Evolutionary conservation across 345 rosid species (phyloP).

Genomic region (Hevea brasiliensis): DNA sequence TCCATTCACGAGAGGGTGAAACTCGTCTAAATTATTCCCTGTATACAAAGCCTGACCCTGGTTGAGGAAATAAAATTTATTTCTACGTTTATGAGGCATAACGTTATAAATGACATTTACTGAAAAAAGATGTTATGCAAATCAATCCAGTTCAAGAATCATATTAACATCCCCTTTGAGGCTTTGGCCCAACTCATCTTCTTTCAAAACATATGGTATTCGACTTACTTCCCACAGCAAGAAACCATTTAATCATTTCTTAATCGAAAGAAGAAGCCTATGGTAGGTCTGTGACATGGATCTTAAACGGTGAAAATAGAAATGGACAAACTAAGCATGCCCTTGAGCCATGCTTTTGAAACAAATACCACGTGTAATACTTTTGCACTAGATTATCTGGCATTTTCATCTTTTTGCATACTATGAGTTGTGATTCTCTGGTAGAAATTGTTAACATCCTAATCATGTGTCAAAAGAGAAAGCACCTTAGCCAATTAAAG

Average conservation of each 20-base stretch:
- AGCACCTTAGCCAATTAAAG: neutral
- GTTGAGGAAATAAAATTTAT: conserved; percentile 19
- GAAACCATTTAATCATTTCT: neutral
- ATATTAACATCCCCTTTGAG: neutral
- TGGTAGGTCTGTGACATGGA: neutral
- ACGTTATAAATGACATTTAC: neutral
- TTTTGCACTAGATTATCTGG: neutral
- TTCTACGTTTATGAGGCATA: neutral
- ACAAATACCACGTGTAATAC: neutral
- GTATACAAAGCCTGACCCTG: conserved; percentile 56
- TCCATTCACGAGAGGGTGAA: conserved; percentile 48
- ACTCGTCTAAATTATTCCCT: conserved; percentile 32
- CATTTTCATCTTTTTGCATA: neutral
- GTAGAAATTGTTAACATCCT: neutral
- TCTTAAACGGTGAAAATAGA: neutral
- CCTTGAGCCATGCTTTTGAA: neutral
- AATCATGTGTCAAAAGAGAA: neutral
- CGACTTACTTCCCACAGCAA: neutral
- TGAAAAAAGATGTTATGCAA: neutral
- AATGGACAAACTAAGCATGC: neutral
- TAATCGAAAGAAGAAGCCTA: neutral
- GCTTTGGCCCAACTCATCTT: neutral
- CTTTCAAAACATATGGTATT: neutral
- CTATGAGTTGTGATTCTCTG: neutral
- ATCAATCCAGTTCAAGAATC: neutral